Evolutionary conservation across 2,329 filamentous ascomycete species (phyloP), one percentile per base, ranked within the genome.

Genomic region (Aspergillus thermomutatus): DNA sequence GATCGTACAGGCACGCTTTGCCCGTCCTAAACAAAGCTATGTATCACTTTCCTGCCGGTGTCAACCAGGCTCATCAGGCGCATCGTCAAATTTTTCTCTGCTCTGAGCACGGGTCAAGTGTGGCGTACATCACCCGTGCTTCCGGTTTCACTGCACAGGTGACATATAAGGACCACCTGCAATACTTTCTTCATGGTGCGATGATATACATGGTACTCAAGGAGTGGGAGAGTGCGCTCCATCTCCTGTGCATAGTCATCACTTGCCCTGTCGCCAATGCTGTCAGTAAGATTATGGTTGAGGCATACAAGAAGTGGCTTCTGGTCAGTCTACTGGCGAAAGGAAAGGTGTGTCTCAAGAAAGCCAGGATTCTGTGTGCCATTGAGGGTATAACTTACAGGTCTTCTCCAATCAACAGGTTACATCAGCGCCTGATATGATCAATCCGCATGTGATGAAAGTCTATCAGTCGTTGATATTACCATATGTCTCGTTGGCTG

Each of bases 271-370:
- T 81, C 0, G 80, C 78, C 52, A 87, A 86, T 21, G 78, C 80
- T 31, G 81, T 84, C 37, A 93, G 88, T 72, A 87, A 86, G 70
- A 81, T 95, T 51, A 94, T 94, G 88, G 80, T 89, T 3, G 91
- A 96, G 63, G 90, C 91, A 5, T 93, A 96, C 79, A 95, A 93
- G 76, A 95, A 93, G 74, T 97, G 91, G 89, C 71, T 95, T 8
- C 77, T 99, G 17, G 82, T 92, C 9, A 85, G 86, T 53, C 80
- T 97, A 54, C 77, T 99, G 19, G 80, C 84, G 6, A 78, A 86
- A 53, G 92, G 92, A 62, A 83, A 80, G 65, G 78, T 83, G 64
- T 40, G 27, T 45, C 2, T 27, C 11, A 43, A n/a, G 1, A 11
- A 7, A 19, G 28, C n/a, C 3, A 48, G 34, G 41, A 46, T 23